Base-by-base conservation (phyloP, 495 filamentous ascomycete species). In the Mycothermus thermophilus region DNA sequence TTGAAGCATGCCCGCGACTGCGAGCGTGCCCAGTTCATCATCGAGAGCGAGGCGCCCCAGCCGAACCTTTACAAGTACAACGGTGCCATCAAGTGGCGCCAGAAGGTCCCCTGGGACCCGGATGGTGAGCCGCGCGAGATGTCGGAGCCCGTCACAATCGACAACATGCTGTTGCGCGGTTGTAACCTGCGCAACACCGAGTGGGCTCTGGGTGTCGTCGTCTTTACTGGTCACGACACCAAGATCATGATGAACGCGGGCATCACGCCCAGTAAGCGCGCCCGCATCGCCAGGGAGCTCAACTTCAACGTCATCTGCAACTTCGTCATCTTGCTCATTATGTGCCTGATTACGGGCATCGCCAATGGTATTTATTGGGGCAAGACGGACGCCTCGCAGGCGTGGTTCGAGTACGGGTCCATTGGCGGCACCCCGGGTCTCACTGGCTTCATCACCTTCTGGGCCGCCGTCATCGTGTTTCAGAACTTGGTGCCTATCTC, bases 211-310 rank as follows among this genome's bases (percentile, higher is more conserved):
- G 92, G 88, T 37, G 70, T 99, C n/a, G 92, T 96, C 30, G 64
- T 93, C 24, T 99, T 93, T 64, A 99, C 92, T 16, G 92, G 92
- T 25, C 78, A 81, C 46, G 92, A 99, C 48, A 94, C 92, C 14
- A 99, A 96, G 63, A 96, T 96, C 55, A 99, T 99, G 92, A 79
- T 95, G 60, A 99, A 99, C 54, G 79, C 92, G 8, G 92, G 92
- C 35, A 82, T 84, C 30, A 96, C 92, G n/a, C 92, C 92, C 7
- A 92, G 75, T 44, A 99, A 99, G 61, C 79, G 88, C 41, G 72
- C 92, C 27, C 75, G 82, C 30, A 86, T 99, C 50, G 79, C 84
- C 23, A 80, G 80, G 44, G 86, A 94, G 50, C 64, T 99, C 29
- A 96, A 96, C 58, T 92, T 86, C 77, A 90, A 94, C 57, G 90